These are phyloP conservation scores for Agarophyton chilense DNA, from an alignment of 23 red algal genomes.

Conservation along the genomic window DNA sequence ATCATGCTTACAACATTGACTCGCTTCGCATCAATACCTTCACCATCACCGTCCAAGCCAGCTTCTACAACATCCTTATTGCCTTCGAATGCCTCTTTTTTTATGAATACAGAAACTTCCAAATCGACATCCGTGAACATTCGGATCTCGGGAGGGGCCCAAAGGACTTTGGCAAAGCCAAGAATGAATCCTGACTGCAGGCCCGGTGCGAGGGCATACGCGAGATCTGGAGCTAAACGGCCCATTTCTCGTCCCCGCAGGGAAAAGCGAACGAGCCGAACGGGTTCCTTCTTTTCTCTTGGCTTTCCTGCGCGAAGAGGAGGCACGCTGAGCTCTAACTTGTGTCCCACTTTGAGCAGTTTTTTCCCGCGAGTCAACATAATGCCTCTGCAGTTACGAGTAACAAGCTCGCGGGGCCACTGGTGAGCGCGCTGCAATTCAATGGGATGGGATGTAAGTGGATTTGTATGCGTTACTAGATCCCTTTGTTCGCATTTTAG, in stretches of 20 bases:
- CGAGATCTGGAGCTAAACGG: slow-evolving; percentile 12
- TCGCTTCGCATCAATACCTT: slow-evolving; percentile 54
- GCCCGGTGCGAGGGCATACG: slow-evolving; percentile 15
- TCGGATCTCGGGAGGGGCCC: not conserved
- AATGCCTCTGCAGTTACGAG: slow-evolving; percentile 4
- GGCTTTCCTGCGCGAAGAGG: not conserved
- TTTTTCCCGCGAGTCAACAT: slow-evolving; percentile 40
- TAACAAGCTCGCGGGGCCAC: slow-evolving; percentile 27
- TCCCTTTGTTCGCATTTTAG: no score
- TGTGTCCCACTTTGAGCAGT: slow-evolving; percentile 11
- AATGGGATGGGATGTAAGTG: not conserved
- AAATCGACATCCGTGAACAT: slow-evolving; percentile 44
- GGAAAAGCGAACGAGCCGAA: slow-evolving; percentile 36
- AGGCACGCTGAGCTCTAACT: not conserved
- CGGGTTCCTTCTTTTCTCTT: not conserved
- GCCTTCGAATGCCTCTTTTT: slow-evolving; percentile 44
- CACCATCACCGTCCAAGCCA: not conserved
- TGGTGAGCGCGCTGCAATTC: not conserved
- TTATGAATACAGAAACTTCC: slow-evolving; percentile 36
- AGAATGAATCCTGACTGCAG: slow-evolving; percentile 55
- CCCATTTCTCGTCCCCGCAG: slow-evolving; percentile 51
- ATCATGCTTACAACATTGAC: slow-evolving; percentile 50
- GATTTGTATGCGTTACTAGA: not conserved
- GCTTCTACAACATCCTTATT: not conserved
- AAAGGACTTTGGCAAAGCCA: slow-evolving; percentile 1